Evolutionary conservation across 768 basidiomycete genomes (phyloP).

Genomic region (Mycena venus): DNA sequence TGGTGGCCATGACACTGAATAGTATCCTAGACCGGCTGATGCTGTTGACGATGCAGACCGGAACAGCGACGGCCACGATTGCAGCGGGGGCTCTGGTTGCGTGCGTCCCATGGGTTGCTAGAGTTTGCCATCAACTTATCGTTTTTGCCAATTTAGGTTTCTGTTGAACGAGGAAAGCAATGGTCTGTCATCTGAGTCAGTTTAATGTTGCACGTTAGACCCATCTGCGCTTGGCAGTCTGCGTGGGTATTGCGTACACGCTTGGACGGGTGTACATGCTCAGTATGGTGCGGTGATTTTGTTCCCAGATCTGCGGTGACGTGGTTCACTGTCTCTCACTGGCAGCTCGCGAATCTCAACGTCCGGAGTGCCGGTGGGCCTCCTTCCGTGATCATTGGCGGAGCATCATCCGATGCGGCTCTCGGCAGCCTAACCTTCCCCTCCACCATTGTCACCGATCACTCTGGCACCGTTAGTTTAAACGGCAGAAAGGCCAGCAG

Average conservation of each 20-base stretch:
- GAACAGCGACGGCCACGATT: constrained; percentile 13
- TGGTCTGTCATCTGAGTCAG: too few species aligned
- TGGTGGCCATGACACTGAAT: too few species aligned
- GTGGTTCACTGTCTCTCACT: neutral
- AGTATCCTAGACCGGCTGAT: neutral
- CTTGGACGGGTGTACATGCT: too few species aligned
- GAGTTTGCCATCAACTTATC: neutral
- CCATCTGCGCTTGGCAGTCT: too few species aligned
- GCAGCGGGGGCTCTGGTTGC: neutral
- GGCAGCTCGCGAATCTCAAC: neutral
- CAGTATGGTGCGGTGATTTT: neutral
- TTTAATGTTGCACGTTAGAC: too few species aligned
- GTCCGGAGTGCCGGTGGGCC: neutral
- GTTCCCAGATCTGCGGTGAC: neutral
- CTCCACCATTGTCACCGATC: neutral
- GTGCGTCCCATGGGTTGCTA: neutral
- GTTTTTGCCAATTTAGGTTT: constrained; percentile 1
- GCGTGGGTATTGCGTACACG: too few species aligned
- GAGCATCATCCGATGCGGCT: neutral
- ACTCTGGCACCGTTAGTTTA: too few species aligned
- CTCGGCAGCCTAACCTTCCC: constrained; percentile 1
- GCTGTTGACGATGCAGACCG: neutral
- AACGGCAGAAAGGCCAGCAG: too few species aligned
- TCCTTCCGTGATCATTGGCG: neutral
- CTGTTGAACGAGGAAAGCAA: too few species aligned